A percentile compares a stretch with the other conserved stretches of the same genome.
Evolutionary conservation across 495 filamentous ascomycete species (phyloP).

Genomic region (Chaetomium cochliodes): DNA sequence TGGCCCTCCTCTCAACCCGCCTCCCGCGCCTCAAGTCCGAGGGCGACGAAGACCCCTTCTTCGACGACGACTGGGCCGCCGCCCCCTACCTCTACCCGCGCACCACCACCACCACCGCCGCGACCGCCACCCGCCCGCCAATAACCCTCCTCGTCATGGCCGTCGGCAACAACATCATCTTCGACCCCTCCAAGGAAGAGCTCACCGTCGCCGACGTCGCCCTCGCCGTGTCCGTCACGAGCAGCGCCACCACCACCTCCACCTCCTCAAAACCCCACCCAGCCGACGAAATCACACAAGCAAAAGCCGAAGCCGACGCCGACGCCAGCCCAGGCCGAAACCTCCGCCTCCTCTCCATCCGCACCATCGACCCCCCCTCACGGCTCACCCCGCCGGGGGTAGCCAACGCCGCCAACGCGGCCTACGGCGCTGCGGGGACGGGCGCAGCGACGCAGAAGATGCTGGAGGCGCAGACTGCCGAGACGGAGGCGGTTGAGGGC

Average conservation of each 20-base stretch:
- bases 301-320: slow-evolving; percentile 16
- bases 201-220: slow-evolving; percentile 87
- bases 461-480: slow-evolving; percentile 45
- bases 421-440: slow-evolving; percentile 49
- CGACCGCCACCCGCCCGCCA: slow-evolving; percentile 55
- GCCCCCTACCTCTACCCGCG: slow-evolving; percentile 73
- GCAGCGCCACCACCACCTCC: slow-evolving; percentile 16
- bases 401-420: slow-evolving; percentile 65
- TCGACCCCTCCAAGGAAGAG: slow-evolving; percentile 88
- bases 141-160: slow-evolving; percentile 86
- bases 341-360: slow-evolving; percentile 60
- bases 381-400: slow-evolving; percentile 60
- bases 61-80: slow-evolving; percentile 96
- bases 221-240: slow-evolving; percentile 70
- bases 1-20: slow-evolving; percentile 86
- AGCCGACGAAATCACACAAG: slow-evolving; percentile 8
- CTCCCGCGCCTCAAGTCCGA: slow-evolving; percentile 81
- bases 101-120: slow-evolving; percentile 5
- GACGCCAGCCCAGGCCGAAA: slow-evolving; percentile 22
- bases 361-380: slow-evolving; percentile 63
- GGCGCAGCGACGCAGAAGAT: slow-evolving; percentile 41
- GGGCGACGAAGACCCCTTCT: slow-evolving; percentile 90
- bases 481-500: slow-evolving; percentile 60
- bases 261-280: not conserved
- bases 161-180: slow-evolving; percentile 84